These are phyloP conservation scores for Populus euphratica DNA, from an alignment of 345 rosid species.

Conservation along the genomic window DNA sequence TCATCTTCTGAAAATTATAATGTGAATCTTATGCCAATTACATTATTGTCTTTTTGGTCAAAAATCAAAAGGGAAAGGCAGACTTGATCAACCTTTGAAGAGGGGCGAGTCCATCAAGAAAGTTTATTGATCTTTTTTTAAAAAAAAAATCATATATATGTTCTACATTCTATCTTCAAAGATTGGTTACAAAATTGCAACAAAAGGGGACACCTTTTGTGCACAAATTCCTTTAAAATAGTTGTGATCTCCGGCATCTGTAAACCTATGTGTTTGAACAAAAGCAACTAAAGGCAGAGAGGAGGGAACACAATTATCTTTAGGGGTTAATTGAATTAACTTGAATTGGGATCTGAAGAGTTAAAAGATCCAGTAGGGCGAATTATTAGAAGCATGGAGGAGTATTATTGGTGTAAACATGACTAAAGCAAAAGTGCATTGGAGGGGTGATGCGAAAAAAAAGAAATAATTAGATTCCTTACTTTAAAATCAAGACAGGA, in stretches of 20 bases:
- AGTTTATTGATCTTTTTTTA: neutral
- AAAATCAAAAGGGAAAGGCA: constrained; percentile 10
- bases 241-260: neutral
- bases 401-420: neutral
- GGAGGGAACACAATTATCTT: constrained; percentile 9
- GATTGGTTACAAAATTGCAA: neutral
- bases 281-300: constrained; percentile 3
- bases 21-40: neutral
- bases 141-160: too few relatives aligned
- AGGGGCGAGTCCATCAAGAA: constrained; percentile 3
- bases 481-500: neutral
- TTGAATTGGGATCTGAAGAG: constrained; percentile 4
- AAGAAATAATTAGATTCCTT: neutral
- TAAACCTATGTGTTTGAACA: neutral
- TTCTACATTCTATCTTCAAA: neutral
- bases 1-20: neutral
- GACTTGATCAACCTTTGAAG: constrained; percentile 10
- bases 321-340: constrained; percentile 2
- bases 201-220: neutral
- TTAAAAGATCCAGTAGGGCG: neutral
- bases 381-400: neutral
- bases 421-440: constrained; percentile 19
- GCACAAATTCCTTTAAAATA: neutral
- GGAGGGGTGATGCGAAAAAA: neutral
- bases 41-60: constrained; percentile 10